phyloP scores from a whole-genome alignment of 306 rosid species.

The Aeschynomene evenia region DNA sequence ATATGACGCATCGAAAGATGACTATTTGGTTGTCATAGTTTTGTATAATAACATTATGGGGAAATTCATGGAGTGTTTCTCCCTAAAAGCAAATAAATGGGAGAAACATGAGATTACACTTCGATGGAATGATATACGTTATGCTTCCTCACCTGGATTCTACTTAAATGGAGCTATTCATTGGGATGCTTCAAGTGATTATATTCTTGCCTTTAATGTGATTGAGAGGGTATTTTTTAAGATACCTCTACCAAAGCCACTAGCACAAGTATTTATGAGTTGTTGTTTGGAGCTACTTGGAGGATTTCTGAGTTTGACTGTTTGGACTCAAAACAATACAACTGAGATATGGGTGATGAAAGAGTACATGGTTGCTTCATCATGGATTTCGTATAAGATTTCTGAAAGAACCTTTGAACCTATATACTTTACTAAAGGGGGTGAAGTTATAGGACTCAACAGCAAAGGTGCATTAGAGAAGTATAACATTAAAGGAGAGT shows the following conservation, averaged over 20 bases:
- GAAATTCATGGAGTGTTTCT: neutral
- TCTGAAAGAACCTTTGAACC: neutral
- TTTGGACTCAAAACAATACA: neutral
- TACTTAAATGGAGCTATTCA: constrained; percentile 11
- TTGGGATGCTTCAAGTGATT: neutral
- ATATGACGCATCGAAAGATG: neutral
- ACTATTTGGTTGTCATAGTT: neutral
- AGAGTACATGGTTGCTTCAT: neutral
- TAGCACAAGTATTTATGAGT: neutral
- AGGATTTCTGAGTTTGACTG: neutral
- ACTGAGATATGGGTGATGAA: neutral
- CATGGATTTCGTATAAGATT: neutral
- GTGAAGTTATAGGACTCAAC: neutral
- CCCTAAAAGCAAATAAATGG: neutral
- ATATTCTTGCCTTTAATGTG: neutral
- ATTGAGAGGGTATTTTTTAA: neutral
- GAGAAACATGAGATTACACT: neutral
- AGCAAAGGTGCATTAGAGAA: neutral
- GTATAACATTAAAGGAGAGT: neutral
- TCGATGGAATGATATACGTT: neutral
- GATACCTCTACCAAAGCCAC: neutral
- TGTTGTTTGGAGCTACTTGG: neutral
- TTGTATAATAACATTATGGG: neutral
- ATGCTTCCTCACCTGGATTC: neutral
- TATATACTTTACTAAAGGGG: neutral